Evolutionary conservation across 2,329 filamentous ascomycete species (phyloP), one percentile per base, ranked within the genome.

Genomic region (Curvularia verruculosa): DNA sequence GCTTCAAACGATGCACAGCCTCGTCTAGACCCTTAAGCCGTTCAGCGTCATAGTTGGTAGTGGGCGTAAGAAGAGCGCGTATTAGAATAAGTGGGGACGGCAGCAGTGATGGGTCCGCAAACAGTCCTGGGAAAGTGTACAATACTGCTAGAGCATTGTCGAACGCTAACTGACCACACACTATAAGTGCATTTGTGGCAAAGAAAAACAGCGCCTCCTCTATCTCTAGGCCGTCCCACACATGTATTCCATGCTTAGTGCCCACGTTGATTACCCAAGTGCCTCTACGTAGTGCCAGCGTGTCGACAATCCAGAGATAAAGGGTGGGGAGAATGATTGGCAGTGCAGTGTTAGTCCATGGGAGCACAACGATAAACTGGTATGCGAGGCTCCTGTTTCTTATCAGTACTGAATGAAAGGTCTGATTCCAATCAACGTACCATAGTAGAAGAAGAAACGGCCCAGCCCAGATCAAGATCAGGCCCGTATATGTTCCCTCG

Each of bases 161-260:
- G 61, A 90, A 88, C 0, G 88, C 86, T 1, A 87, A 78, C 23
- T 89, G 77, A 1, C 89, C 89, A 68, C 88, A 87, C 0, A 91
- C 87, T 53, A 92, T 86, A 19, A 92, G 75, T 0, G 78, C 79
- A 69, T 92, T 92, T 1, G 88, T 91, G 3, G 84, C 75, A 3
- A 91, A 77, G 73, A 92, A 92, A 78, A 92, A 92, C 7, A 89
- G 64, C 0, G 88, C 89, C 71, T 92, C 89, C 75, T 92, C 89
- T 19, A 91, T 80, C 49, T 92, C 89, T 28, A 92, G 74, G 6
- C 83, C 83, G 1, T 84, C 82, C 83, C 87, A 91, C 0, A 91
- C 62, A 46, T 86, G 81, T 37, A 84, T 68, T 0, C 83, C 85
- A 10, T 89, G 81, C 67, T 91, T 91, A 0, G 89, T 92, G 0